A percentile compares a stretch with the other conserved stretches of the same genome.
These are phyloP conservation scores for Colletotrichum paranaense DNA, from an alignment of 2,329 filamentous ascomycete species.

Conservation along the genomic window DNA sequence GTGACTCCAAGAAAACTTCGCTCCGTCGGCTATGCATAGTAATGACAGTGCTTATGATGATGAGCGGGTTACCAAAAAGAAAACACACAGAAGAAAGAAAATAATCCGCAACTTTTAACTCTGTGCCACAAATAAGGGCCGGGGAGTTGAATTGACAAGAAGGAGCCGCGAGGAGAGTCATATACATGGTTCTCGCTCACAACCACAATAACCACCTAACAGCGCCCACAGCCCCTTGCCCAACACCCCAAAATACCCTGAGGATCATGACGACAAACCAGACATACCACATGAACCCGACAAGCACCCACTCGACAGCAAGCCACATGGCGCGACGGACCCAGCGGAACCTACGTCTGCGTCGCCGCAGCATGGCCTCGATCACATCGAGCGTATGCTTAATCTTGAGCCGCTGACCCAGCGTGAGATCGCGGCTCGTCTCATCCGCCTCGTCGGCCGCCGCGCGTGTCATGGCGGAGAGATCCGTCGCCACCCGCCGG, in stretches of 20 bases:
- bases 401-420: slow-evolving; percentile 80
- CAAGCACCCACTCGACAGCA: slow-evolving; percentile 85
- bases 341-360: slow-evolving; percentile 77
- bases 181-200: slow-evolving; percentile 47
- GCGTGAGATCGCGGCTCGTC: slow-evolving; percentile 79
- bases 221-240: slow-evolving; percentile 67
- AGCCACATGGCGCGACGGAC: slow-evolving; percentile 82
- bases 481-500: slow-evolving; percentile 60
- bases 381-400: slow-evolving; percentile 85
- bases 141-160: not conserved
- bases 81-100: not conserved
- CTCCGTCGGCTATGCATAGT: slow-evolving; percentile 27
- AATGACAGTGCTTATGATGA: slow-evolving; percentile 19
- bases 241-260: slow-evolving; percentile 71
- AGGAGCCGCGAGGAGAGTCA: no score
- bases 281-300: slow-evolving; percentile 93
- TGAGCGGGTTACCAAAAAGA: not conserved
- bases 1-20: slow-evolving; percentile 2
- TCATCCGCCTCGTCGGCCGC: slow-evolving; percentile 84
- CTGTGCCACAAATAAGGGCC: no score
- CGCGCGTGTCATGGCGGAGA: slow-evolving; percentile 70
- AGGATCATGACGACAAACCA: slow-evolving; percentile 89
- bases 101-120: no score
- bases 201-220: slow-evolving; percentile 90
- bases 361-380: slow-evolving; percentile 77